phyloP scores from a whole-genome alignment of 768 basidiomycete species.

The Pulveroboletus sp. region DNA sequence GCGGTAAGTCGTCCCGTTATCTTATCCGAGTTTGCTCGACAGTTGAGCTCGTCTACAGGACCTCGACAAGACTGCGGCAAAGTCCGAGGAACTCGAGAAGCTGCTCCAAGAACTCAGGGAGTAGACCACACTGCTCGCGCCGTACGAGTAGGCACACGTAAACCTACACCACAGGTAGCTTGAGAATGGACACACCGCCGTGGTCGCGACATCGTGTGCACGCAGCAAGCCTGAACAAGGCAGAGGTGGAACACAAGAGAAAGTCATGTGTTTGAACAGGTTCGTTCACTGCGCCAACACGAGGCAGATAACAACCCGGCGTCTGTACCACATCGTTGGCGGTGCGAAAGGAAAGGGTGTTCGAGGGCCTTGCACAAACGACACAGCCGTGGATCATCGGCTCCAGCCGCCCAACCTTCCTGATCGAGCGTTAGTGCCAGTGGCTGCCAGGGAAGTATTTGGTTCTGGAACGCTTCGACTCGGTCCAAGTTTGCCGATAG shows the following conservation, averaged over 20 bases:
- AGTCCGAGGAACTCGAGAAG: conserved; percentile 47
- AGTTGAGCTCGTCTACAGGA: conserved; percentile 38
- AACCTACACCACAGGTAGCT: not conserved
- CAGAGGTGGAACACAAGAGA: not conserved
- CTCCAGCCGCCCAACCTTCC: conserved; percentile 10
- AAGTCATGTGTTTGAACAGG: not conserved
- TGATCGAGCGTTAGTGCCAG: conserved; percentile 3
- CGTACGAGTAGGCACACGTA: conserved; percentile 7
- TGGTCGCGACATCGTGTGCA: conserved; percentile 7
- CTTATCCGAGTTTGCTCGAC: not conserved
- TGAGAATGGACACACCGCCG: not conserved
- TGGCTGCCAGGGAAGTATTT: not conserved
- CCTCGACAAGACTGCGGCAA: conserved; percentile 42
- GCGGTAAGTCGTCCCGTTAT: conserved; percentile 41
- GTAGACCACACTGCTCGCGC: conserved; percentile 8
- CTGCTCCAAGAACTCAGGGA: conserved; percentile 58
- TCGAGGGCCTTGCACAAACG: conserved; percentile 11
- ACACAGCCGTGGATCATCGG: not conserved
- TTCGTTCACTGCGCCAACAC: conserved; percentile 5
- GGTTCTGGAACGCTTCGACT: conserved; percentile 8
- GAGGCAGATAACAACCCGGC: conserved; percentile 29
- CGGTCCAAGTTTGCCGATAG: conserved; percentile 6
- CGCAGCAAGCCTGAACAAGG: not conserved
- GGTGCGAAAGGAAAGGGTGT: conserved; percentile 17
- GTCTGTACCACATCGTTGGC: conserved; percentile 22